phyloP scores from a whole-genome alignment of 257 asterid species.

The Solanum gracilifrons region DNA sequence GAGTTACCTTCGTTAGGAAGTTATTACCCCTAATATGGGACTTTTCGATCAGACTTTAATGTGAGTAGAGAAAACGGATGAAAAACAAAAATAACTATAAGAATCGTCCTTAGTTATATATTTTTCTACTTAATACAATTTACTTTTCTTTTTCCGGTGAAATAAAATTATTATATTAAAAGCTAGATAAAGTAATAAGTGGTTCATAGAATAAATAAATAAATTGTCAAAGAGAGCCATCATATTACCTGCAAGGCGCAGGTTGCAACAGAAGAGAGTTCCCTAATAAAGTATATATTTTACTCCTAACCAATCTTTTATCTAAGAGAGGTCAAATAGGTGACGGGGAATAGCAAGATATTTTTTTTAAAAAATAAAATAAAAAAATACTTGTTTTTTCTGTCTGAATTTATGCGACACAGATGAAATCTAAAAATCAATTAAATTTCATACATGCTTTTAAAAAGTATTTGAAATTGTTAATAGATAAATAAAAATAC shows the following conservation, averaged over 20 bases:
- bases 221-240: background rate
- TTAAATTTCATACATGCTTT: too few species aligned
- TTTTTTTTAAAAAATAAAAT: too few species aligned
- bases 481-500: too few species aligned
- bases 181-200: background rate
- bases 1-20: background rate
- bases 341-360: background rate
- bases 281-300: background rate
- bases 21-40: background rate
- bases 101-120: background rate
- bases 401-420: too few species aligned
- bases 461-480: background rate
- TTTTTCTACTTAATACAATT: background rate
- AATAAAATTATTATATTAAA: background rate
- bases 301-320: background rate
- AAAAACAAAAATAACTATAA: too few species aligned
- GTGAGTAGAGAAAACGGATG: fast-evolving
- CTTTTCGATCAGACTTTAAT: background rate
- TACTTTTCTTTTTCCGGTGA: background rate
- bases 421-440: too few species aligned
- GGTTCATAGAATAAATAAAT: background rate
- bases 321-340: background rate
- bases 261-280: background rate
- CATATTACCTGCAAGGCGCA: background rate
- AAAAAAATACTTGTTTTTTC: too few species aligned